phyloP scores from a whole-genome alignment of 2,329 filamentous ascomycete species.

The Aquanectria penicillioides region DNA sequence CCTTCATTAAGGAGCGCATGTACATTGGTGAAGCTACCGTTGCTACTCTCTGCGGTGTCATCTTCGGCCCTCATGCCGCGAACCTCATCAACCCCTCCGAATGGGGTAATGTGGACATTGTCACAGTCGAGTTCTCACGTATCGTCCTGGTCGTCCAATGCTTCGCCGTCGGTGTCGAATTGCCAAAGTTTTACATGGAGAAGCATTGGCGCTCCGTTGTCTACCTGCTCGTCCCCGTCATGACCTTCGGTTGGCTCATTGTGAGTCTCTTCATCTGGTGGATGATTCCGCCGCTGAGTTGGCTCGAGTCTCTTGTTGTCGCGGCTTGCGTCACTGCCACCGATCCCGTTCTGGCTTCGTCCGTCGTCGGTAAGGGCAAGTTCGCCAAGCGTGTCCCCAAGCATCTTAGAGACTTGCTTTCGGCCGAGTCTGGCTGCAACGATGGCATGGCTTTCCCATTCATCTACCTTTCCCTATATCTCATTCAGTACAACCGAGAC shows the following conservation, averaged over 20 bases:
- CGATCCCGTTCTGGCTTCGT: constrained; percentile 95
- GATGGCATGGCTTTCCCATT: constrained; percentile 99
- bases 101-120: constrained; percentile 87
- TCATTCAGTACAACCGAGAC: constrained; percentile 81
- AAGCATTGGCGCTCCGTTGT: constrained; percentile 94
- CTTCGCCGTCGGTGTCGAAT: constrained; percentile 89
- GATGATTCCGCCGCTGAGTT: constrained; percentile 80
- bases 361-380: constrained; percentile 98
- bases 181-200: constrained; percentile 97
- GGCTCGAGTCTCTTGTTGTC: constrained; percentile 88
- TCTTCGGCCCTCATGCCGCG: constrained; percentile 87
- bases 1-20: constrained; percentile 96
- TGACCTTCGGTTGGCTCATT: constrained; percentile 95
- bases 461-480: constrained; percentile 89
- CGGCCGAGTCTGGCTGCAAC: constrained; percentile 97
- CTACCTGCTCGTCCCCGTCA: constrained; percentile 90
- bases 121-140: constrained; percentile 89
- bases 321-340: constrained; percentile 97
- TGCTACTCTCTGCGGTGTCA: constrained; percentile 86
- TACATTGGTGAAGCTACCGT: constrained; percentile 99
- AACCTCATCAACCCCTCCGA: constrained; percentile 78
- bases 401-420: constrained; percentile 93
- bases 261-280: constrained; percentile 96
- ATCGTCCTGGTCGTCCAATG: constrained; percentile 92
- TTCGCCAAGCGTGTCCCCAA: constrained; percentile 98